These are phyloP conservation scores for Aegilops longissima DNA, from an alignment of 176 grass and related monocot genomes.

Conservation along the genomic window DNA sequence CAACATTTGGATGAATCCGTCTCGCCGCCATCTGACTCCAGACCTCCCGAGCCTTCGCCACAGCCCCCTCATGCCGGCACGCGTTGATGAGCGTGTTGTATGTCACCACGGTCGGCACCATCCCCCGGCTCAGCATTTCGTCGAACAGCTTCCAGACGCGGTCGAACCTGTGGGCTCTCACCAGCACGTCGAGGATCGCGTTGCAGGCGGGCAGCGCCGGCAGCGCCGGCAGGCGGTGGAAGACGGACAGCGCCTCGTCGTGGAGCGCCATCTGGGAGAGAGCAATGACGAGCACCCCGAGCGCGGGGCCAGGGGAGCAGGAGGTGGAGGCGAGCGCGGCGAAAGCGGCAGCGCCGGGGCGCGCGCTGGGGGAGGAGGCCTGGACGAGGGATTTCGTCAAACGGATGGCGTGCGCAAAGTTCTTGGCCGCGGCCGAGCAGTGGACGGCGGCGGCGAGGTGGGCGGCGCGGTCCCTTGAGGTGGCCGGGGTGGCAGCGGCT, in stretches of 20 bases:
- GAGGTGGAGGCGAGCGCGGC: conserved; percentile 37
- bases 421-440: conserved; percentile 23
- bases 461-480: not conserved
- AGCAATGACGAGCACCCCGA: conserved; percentile 50
- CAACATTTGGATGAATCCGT: conserved; percentile 36
- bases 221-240: conserved; percentile 28
- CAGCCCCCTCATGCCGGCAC: conserved; percentile 32
- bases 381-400: conserved; percentile 61
- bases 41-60: conserved; percentile 36
- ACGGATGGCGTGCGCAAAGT: conserved; percentile 51
- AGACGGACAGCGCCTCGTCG: conserved; percentile 40
- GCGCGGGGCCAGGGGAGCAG: conserved; percentile 22
- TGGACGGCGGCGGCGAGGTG: conserved; percentile 41
- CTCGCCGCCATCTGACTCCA: conserved; percentile 43
- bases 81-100: conserved; percentile 57
- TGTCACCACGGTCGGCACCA: conserved; percentile 46
- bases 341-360: conserved; percentile 15
- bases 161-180: conserved; percentile 25
- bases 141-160: conserved; percentile 46
- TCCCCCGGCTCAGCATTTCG: conserved; percentile 46
- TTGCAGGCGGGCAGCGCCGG: conserved; percentile 42
- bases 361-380: not conserved
- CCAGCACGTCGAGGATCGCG: conserved; percentile 39
- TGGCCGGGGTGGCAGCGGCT: not conserved
- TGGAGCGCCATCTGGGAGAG: conserved; percentile 46